Base-by-base conservation (phyloP, 352 stramenopile species). In the Blastocystis sp. region DNA sequence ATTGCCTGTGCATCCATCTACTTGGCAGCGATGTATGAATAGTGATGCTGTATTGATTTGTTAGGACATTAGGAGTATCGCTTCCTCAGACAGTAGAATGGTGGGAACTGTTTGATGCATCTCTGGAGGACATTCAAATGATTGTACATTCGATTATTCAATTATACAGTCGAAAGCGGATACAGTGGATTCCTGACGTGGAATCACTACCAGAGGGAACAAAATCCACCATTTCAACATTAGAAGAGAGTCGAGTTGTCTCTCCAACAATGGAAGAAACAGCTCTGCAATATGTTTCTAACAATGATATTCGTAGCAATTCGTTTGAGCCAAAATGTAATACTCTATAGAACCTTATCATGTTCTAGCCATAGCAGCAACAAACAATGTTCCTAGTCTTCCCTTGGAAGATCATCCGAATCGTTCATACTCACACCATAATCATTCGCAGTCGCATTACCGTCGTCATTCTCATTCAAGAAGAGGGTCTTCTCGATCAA, bases 1-100 rank as follows among this genome's bases (percentile, higher is more conserved):
- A 83, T 83, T 54, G 71, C 71, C 24, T 83, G 71, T n/a, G 71
- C 71, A 29, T 52, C 71, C 1, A 42, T 83, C 46, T 83, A 83
- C 35, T 56, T 83, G 3, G 71, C 71, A n/a, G 71, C 71, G 1
- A 83, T 83, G 71, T 83, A 24, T 14, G 54, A 32, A 77, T 14
- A 11, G 4, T 14, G 19, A n/a, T 16, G 5, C 35, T 11, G 14
- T 46, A 7, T n/a, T 35, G 63, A 2, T 37, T 35, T 0, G 2
- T 0, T 66, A 83, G 71, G 51, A 66, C 71, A 24, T 54, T 83
- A 14, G 71, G 58, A 7, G 39, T 83, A 19, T 54, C 46, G 21
- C 71, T 83, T 16, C 71, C 71, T 46, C 21, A 51, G 9, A n/a
- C n/a, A n/a, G 46, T 67, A 21, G 32, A 35, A n/a, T 83, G 71